Evolutionary conservation across 768 basidiomycete species (phyloP), one percentile per base, ranked within the genome.

Genomic region (Boletus vinaceobasis): DNA sequence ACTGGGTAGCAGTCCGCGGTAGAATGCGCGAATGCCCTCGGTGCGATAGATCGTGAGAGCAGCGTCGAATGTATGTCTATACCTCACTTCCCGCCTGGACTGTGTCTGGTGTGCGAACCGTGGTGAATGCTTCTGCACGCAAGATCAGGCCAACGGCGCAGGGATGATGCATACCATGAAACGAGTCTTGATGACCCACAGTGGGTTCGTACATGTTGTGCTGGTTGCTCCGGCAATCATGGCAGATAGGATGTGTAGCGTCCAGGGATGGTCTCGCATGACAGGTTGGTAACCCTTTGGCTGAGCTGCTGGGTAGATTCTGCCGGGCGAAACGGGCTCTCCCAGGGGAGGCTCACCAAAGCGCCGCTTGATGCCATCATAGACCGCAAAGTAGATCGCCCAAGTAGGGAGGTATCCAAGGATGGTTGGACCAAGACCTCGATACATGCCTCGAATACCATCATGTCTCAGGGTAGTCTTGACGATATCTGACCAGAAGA

Each of bases 151-250:
- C 23, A 32, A 40, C 15, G 45, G 43, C 5, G 32, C 8, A 19
- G 49, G 21, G 32, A 49, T n/a, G 49, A 43, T 37, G 54, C 76
- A 60, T 59, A 96, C 96, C 97, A 98, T 98, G 75, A 98, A 98
- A 29, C 97, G 85, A 23, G 96, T 98, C 77, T 98, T 98, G 71
- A 99, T 94, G 39, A 99, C 93, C 97, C 97, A 99, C 7, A 99
- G 72, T 0, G 97, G 97, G 73, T 93, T 98, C 26, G 97, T 98
- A 65, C 87, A 87, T 49, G 93, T 83, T 7, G 97, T 97, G 65
- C 96, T 95, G 19, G 88, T 77, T 6, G 92, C 95, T 13, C 97
- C 97, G 1, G 96, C 97, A 42, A 83, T 79, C 96, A 99, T 98
- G 6, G 97, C 95, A 7, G 97, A 96, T 7, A 93, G 70, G 57